Conservation (phyloP, 2,329 filamentous ascomycete genomes). For the Lachnellula willkommii region DNA sequence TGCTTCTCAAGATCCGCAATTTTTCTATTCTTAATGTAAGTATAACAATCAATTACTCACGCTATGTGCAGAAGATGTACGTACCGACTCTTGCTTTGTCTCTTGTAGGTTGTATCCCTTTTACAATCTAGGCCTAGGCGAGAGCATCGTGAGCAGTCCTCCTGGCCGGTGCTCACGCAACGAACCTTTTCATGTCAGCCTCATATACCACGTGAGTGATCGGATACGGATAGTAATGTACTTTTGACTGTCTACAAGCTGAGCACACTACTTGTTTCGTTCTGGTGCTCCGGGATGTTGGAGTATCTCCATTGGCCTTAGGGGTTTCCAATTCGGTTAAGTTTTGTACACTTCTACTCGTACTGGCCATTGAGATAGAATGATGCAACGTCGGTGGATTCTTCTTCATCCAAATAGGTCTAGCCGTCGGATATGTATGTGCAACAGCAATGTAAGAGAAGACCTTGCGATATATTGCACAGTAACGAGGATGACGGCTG, state of each 20-base stretch:
- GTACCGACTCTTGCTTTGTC: slow-evolving; percentile 17
- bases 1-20: slow-evolving; percentile 13
- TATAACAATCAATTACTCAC: neutral
- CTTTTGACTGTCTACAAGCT: slow-evolving; percentile 8
- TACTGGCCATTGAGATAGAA: neutral
- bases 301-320: neutral
- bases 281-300: neutral
- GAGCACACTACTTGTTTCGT: slow-evolving; percentile 7
- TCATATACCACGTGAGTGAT: neutral
- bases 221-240: neutral
- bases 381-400: neutral
- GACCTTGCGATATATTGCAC: neutral
- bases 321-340: neutral
- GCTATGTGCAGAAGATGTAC: neutral
- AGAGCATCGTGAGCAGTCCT: slow-evolving; percentile 11
- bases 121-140: slow-evolving; percentile 15
- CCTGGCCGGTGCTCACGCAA: neutral
- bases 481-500: neutral
- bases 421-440: neutral
- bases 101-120: slow-evolving; percentile 18
- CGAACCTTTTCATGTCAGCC: neutral
- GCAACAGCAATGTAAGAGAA: neutral
- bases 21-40: slow-evolving; percentile 1
- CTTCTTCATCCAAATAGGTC: neutral
- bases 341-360: neutral